Evolutionary conservation across 2,329 filamentous ascomycete species (phyloP), one percentile per base, ranked within the genome.

Genomic region (Ophiocordyceps camponoti-saundersi): DNA sequence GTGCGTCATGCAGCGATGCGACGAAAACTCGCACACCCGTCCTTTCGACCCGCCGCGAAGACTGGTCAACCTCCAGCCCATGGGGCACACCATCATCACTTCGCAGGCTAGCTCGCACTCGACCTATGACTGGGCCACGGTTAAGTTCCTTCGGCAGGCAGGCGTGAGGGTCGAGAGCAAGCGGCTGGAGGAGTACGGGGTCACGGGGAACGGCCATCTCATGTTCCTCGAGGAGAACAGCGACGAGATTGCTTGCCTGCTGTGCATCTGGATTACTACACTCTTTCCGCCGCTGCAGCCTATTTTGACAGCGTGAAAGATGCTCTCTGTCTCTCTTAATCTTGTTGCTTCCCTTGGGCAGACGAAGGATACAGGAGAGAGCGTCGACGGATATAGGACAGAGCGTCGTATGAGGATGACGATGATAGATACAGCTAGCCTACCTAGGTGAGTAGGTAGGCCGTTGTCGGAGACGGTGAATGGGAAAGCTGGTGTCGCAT

Each of bases 191-290:
- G 56, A 69, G 1, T 48, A 60, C 1, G 64, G 64, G 0, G 66
- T 77, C 1, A 55, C 59, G 21, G 75, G 75, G 0, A 79, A 79
- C 49, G 73, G 71, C 0, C 74, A 77, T 52, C 64, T 78, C 48
- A 64, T 71, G 59, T 73, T 73, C 43, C 53, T 77, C 32, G 73
- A 77, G 59, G 64, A 60, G 52, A 76, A 77, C 53, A 75, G 66
- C 48, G 51, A 65, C 30, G 53, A 61, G 0, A 61, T 75, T 46
- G 68, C 66, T 2, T 53, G 53, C 3, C 49, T 62, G 12, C 50
- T 72, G 1, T 51, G 60, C 15, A 42, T 54, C 4, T 71, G 67
- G 67, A 65, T 67, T 11, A 5, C 36, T 18, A 10, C 2, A 5
- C 36, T n/a, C 6, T 40, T 40, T 20, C 36, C 16, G 16, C n/a